Conservation (phyloP, 768 basidiomycete species). For the Suillus cothurnatus region DNA sequence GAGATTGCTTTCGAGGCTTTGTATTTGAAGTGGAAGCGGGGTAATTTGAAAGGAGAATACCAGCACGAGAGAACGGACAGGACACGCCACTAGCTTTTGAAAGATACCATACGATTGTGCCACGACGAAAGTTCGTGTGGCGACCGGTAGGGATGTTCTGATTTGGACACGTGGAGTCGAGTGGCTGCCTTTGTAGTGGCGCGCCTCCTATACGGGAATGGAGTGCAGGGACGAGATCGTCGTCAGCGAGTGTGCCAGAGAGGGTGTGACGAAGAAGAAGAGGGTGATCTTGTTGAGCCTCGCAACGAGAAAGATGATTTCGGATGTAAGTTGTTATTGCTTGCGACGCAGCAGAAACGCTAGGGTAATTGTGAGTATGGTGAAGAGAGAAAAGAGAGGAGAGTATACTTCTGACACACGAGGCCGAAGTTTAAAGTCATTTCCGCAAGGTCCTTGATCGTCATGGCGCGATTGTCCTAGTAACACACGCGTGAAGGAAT, state of each 20-base stretch:
- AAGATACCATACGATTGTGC: slow-evolving; percentile 83
- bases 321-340: slow-evolving; percentile 85
- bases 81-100: slow-evolving; percentile 72
- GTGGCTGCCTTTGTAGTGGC: slow-evolving; percentile 38
- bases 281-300: slow-evolving; percentile 69
- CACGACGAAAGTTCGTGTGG: slow-evolving; percentile 72
- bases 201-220: slow-evolving; percentile 73
- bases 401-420: slow-evolving; percentile 72
- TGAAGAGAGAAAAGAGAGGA: slow-evolving; percentile 17
- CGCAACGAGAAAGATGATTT: slow-evolving; percentile 70
- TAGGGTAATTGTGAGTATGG: slow-evolving; percentile 30
- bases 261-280: slow-evolving; percentile 72
- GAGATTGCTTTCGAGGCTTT: slow-evolving; percentile 35
- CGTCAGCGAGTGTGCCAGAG: slow-evolving; percentile 72
- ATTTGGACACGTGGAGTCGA: slow-evolving; percentile 14
- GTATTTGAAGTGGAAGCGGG: slow-evolving; percentile 41
- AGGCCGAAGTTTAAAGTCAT: slow-evolving; percentile 65
- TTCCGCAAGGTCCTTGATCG: slow-evolving; percentile 83
- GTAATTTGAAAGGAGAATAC: slow-evolving; percentile 74
- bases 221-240: slow-evolving; percentile 72
- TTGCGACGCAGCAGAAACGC: slow-evolving; percentile 77
- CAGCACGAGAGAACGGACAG: slow-evolving; percentile 73
- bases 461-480: slow-evolving; percentile 82
- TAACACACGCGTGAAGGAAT: slow-evolving; percentile 9
- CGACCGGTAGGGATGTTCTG: slow-evolving; percentile 23